These are phyloP conservation scores for Camelina hispida DNA, from an alignment of 345 rosid species.

Conservation along the genomic window DNA sequence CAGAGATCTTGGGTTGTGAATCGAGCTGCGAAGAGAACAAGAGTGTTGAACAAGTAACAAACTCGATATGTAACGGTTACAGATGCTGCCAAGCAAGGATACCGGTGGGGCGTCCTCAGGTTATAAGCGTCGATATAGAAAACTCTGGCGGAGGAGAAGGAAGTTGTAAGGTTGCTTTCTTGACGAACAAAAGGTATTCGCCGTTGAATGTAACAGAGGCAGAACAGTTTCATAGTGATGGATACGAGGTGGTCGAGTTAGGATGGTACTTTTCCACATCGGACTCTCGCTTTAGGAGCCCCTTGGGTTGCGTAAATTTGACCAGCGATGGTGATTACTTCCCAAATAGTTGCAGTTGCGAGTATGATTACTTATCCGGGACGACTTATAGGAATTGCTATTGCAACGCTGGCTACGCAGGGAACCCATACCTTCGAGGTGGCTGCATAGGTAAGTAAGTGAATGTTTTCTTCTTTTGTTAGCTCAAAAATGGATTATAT, in stretches of 20 bases:
- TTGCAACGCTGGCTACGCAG: not conserved
- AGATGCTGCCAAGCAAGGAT: constrained; percentile 50
- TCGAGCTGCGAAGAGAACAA: constrained; percentile 37
- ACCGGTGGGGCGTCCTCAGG: constrained; percentile 15
- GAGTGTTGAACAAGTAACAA: not conserved
- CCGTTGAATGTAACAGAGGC: not conserved
- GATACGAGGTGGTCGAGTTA: constrained; percentile 5
- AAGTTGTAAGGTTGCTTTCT: constrained; percentile 20
- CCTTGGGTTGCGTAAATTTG: not conserved
- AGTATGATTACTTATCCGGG: not conserved
- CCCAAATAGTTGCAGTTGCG: not conserved
- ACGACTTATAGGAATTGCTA: constrained; percentile 12
- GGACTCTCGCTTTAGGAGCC: constrained; percentile 7
- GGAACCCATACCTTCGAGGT: constrained; percentile 23
- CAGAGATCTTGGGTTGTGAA: constrained; percentile 43
- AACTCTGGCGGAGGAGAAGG: not conserved
- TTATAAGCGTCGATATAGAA: not conserved
- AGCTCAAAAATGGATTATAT: too few species aligned
- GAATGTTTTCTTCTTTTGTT: not conserved
- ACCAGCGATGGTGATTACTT: not conserved
- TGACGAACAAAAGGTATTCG: not conserved
- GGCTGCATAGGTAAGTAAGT: constrained; percentile 25
- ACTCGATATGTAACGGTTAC: constrained; percentile 35
- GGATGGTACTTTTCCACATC: constrained; percentile 27
- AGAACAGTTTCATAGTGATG: not conserved